phyloP scores from a whole-genome alignment of 139 green algal species.

The Microglena sp. region DNA sequence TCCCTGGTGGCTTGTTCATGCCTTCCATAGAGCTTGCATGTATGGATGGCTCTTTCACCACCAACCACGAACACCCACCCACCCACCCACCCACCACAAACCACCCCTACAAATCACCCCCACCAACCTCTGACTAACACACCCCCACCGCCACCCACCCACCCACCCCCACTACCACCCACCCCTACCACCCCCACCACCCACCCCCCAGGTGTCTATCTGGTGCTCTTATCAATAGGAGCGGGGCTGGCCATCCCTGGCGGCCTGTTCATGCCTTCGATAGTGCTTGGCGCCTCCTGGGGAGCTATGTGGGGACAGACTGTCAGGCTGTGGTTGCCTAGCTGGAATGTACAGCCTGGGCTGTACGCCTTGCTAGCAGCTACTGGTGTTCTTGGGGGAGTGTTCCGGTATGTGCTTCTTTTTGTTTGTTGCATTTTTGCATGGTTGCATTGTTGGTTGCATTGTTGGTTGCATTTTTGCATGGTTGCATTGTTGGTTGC shows the following conservation, averaged over 20 bases:
- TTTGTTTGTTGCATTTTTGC: too few species aligned
- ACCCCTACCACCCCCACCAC: too few species aligned
- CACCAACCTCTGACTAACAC: too few species aligned
- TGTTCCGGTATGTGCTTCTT: slow-evolving; percentile 73
- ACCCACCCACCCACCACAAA: too few species aligned
- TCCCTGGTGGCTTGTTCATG: slow-evolving; percentile 91
- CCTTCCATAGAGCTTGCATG: slow-evolving; percentile 69
- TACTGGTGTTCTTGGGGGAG: slow-evolving; percentile 69
- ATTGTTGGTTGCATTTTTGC: too few species aligned
- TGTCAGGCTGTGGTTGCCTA: slow-evolving; percentile 45
- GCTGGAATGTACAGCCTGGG: slow-evolving; percentile 46
- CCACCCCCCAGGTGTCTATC: slow-evolving; percentile 51
- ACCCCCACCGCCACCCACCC: too few species aligned
- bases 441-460: too few species aligned
- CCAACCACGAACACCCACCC: too few species aligned
- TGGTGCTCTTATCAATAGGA: slow-evolving; percentile 65
- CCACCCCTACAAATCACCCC: too few species aligned
- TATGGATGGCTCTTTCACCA: too few species aligned
- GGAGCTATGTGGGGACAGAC: slow-evolving; percentile 54
- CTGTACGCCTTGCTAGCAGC: slow-evolving; percentile 75
- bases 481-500: too few species aligned
- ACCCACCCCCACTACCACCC: too few species aligned
- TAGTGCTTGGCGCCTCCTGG: slow-evolving; percentile 63
- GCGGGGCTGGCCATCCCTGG: slow-evolving; percentile 67
- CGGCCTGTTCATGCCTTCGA: slow-evolving; percentile 89